These are phyloP conservation scores for Gonapodya sp. DNA, from an alignment of 192 early-diverging fungal species.

Conservation along the genomic window DNA sequence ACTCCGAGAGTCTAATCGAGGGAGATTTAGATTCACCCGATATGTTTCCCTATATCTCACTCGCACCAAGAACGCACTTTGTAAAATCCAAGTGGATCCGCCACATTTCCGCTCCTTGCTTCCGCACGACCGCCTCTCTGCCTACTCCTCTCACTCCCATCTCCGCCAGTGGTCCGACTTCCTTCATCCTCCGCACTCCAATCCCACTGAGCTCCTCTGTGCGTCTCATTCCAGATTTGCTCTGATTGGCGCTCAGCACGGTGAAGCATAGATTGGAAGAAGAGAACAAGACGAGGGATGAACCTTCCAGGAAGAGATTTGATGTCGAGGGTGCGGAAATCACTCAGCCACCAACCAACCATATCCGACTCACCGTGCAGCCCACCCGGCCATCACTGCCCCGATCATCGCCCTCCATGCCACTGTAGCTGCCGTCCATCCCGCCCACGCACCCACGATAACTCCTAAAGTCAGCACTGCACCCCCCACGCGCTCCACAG, in stretches of 20 bases:
- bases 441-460: background rate
- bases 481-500: background rate
- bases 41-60: no score
- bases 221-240: background rate
- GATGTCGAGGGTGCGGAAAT: background rate
- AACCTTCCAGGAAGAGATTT: background rate
- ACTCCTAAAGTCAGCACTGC: background rate
- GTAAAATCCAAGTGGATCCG: constrained; percentile 1
- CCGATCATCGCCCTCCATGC: background rate
- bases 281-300: background rate
- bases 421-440: background rate
- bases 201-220: background rate
- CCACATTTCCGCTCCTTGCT: background rate
- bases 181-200: background rate
- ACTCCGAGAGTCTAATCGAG: background rate
- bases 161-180: background rate
- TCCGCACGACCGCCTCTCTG: background rate
- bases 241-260: background rate
- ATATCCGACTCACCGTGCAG: background rate
- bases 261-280: background rate
- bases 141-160: background rate
- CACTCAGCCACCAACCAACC: background rate
- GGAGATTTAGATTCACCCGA: no score
- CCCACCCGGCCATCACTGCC: background rate
- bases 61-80: background rate